Conservation (phyloP, 1,284 basidiomycete genomes). For the Heliocybe sulcata region DNA sequence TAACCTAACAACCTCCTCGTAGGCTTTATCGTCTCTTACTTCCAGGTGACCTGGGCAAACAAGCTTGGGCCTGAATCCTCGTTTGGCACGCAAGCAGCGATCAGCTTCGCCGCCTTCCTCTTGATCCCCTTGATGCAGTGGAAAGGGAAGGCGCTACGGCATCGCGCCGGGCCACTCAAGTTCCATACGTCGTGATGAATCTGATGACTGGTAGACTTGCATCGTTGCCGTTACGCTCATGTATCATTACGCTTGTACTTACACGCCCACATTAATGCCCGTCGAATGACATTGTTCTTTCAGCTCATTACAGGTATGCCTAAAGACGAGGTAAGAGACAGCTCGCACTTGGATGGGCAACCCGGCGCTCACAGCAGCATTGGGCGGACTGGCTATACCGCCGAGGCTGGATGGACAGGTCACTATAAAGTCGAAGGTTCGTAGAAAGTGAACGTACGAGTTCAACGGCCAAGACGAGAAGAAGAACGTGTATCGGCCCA, state of each 20-base stretch:
- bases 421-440: not conserved
- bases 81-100: constrained; percentile 1
- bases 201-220: not conserved
- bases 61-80: not conserved
- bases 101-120: not conserved
- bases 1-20: not conserved
- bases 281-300: too few species aligned
- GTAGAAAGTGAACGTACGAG: constrained; percentile 36
- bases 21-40: constrained; percentile 2
- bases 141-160: not conserved
- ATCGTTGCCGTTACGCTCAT: not conserved
- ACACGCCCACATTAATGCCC: too few species aligned
- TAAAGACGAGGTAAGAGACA: not conserved
- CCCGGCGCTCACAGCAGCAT: constrained; percentile 49
- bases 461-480: constrained; percentile 70
- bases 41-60: constrained; percentile 1
- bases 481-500: constrained; percentile 61
- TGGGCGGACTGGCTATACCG: constrained; percentile 60
- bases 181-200: constrained; percentile 1
- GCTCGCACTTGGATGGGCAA: not conserved
- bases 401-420: constrained; percentile 37
- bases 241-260: too few species aligned
- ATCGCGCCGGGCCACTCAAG: constrained; percentile 1
- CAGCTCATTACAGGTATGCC: not conserved
- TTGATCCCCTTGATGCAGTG: not conserved